Percentiles rank a stretch among this genome's conserved stretches.
phyloP scores from a whole-genome alignment of 306 rosid genomes.

The Vachellia pachyceras region DNA sequence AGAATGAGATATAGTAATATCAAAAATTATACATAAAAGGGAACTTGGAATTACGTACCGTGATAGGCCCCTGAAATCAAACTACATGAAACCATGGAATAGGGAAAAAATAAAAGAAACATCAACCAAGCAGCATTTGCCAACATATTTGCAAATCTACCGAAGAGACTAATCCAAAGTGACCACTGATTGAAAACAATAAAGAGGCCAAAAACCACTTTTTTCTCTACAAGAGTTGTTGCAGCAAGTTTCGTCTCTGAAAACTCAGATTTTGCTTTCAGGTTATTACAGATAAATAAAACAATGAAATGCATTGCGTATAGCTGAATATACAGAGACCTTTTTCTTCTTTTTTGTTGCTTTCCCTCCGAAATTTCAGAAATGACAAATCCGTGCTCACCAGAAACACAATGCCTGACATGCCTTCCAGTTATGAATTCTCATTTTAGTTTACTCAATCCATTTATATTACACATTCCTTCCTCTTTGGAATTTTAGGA shows the following conservation, averaged over 20 bases:
- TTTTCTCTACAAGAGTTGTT: not conserved
- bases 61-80: not conserved
- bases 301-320: not conserved
- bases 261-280: not conserved
- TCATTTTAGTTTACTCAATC: not conserved
- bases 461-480: not conserved
- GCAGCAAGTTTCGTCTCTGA: not conserved
- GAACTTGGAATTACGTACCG: too few species aligned
- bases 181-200: not conserved
- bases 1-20: too few species aligned
- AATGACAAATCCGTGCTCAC: not conserved
- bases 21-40: too few species aligned
- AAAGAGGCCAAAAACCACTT: not conserved
- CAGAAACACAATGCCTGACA: not conserved
- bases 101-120: not conserved
- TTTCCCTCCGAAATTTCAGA: not conserved
- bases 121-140: not conserved
- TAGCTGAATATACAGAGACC: not conserved
- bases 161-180: not conserved
- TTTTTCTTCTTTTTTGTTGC: not conserved
- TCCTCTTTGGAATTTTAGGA: not conserved
- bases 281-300: not conserved
- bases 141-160: not conserved
- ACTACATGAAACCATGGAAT: not conserved
- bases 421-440: not conserved